phyloP scores from a whole-genome alignment of 2,329 filamentous ascomycete genomes.

The Plectosphaerella cucumerina region DNA sequence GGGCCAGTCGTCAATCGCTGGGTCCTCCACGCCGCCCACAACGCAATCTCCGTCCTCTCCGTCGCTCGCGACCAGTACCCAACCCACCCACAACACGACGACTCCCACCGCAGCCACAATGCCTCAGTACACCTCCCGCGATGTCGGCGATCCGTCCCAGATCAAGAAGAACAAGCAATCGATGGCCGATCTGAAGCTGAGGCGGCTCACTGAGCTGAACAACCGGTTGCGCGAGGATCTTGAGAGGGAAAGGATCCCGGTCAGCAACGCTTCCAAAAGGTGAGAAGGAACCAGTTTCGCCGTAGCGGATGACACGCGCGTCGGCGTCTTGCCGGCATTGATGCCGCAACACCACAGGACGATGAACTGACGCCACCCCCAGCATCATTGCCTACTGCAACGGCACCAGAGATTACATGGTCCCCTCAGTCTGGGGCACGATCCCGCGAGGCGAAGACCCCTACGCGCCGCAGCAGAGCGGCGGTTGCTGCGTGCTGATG shows the following conservation, averaged over 20 bases:
- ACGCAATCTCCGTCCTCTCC: not conserved
- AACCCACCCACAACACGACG: constrained; percentile 4
- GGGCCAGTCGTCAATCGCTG: constrained; percentile 3
- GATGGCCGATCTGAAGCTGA: constrained; percentile 97
- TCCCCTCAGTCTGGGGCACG: constrained; percentile 91
- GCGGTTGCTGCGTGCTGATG: constrained; percentile 95
- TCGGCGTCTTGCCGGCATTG: too few relatives aligned
- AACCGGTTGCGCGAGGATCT: constrained; percentile 92
- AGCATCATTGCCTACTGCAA: constrained; percentile 99
- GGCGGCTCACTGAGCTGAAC: constrained; percentile 94
- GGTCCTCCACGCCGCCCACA: constrained; percentile 1
- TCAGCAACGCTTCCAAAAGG: constrained; percentile 89
- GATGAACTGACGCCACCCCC: constrained; percentile 8
- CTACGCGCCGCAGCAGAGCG: constrained; percentile 93
- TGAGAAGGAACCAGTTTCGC: constrained; percentile 35
- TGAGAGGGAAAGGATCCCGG: constrained; percentile 90
- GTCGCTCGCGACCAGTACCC: constrained; percentile 10
- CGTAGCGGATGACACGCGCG: too few relatives aligned
- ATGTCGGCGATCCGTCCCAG: constrained; percentile 63
- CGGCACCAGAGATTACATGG: constrained; percentile 98
- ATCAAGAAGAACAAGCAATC: constrained; percentile 95
- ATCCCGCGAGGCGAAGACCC: constrained; percentile 95
- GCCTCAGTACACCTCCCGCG: constrained; percentile 64
- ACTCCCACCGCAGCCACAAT: constrained; percentile 35
- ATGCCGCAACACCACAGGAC: not conserved